Percentiles rank a stretch among this genome's conserved stretches.
phyloP scores from a whole-genome alignment of 805 yeast genomes.

The Myxozyma neotropica region DNA sequence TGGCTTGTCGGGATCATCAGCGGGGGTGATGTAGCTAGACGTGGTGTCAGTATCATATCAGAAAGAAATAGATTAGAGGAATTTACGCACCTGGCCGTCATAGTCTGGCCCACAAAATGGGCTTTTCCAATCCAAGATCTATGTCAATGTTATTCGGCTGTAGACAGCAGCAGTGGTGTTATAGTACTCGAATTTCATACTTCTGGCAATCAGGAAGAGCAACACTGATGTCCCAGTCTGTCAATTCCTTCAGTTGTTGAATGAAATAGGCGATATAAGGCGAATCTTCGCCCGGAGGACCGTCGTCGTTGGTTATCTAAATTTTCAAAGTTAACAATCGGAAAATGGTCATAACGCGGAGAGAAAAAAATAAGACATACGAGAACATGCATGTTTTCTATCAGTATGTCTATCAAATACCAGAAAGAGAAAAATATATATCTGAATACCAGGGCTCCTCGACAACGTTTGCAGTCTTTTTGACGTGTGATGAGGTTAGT shows the following conservation, averaged over 20 bases:
- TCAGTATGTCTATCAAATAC: no score
- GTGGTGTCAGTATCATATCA: background rate
- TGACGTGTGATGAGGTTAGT: no score
- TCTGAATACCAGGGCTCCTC: no score
- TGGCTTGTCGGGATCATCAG: constrained; percentile 10
- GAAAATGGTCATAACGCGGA: no score
- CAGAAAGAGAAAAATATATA: no score
- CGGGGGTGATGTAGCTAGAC: constrained; percentile 24
- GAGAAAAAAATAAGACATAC: no score
- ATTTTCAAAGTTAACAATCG: no score
- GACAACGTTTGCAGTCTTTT: no score
- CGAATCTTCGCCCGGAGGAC: constrained; percentile 82
- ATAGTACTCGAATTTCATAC: no score
- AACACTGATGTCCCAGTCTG: constrained; percentile 84
- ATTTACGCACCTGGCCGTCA: constrained; percentile 49
- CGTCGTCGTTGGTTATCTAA: constrained; percentile 86
- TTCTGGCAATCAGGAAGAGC: constrained; percentile 77
- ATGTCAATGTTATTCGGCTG: constrained; percentile 12
- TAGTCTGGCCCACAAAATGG: constrained; percentile 64
- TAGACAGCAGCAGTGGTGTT: no score
- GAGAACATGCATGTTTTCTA: constrained; percentile 22
- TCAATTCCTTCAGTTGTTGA: constrained; percentile 60
- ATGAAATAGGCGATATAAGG: constrained; percentile 85
- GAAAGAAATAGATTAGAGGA: background rate
- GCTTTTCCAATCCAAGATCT: constrained; percentile 98